phyloP scores from a whole-genome alignment of 2,329 filamentous ascomycete genomes.

The Botrytis galanthina region DNA sequence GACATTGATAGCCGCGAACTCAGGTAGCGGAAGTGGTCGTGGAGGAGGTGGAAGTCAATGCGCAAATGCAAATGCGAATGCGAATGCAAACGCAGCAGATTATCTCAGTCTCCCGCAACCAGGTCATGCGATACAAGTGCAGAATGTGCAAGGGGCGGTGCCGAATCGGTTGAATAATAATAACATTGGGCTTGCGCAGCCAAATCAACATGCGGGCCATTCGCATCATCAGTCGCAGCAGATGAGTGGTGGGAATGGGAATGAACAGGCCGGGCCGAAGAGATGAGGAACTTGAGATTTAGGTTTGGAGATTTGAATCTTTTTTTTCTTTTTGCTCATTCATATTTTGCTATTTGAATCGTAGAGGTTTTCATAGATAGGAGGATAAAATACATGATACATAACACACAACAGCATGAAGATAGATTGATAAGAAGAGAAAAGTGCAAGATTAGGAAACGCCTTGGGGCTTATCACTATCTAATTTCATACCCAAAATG shows the following conservation, averaged over 20 bases:
- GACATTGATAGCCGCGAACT: background rate
- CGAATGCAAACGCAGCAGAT: background rate
- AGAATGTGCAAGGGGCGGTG: background rate
- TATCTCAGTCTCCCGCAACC: background rate
- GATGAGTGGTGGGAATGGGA: background rate
- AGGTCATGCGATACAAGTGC: background rate
- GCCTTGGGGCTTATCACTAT: slow-evolving; percentile 29
- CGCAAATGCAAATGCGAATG: too few species aligned
- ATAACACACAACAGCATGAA: too few species aligned
- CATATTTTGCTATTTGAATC: background rate
- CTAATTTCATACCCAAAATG: slow-evolving; percentile 56
- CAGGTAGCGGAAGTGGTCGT: background rate
- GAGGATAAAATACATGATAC: background rate
- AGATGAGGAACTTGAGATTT: background rate
- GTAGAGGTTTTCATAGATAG: background rate
- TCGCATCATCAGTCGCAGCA: background rate
- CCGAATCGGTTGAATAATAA: slow-evolving; percentile 5
- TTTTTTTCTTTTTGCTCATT: rapidly evolving
- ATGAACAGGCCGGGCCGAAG: too few species aligned
- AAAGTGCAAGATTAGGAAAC: background rate
- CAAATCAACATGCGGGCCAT: background rate
- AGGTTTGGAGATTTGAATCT: background rate
- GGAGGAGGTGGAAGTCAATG: background rate
- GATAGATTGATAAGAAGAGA: background rate
- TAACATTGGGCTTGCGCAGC: slow-evolving; percentile 4